These are phyloP conservation scores for Cryptococcus jaspeensis DNA, from an alignment of 1,284 basidiomycete genomes.

Conservation along the genomic window DNA sequence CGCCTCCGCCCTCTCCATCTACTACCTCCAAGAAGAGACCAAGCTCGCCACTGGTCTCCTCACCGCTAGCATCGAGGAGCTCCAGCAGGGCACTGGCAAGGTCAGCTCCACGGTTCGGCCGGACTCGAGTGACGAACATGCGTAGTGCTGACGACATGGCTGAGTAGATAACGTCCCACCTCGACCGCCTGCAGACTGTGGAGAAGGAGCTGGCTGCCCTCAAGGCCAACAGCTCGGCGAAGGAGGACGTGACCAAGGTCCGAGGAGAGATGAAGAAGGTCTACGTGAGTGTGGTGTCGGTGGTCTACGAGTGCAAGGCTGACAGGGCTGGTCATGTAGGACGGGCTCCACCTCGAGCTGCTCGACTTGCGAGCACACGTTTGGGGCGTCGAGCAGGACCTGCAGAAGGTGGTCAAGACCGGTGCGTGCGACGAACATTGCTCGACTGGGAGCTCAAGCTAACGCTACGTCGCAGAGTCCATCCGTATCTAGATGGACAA, in stretches of 20 bases:
- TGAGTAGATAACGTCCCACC: conserved; percentile 61
- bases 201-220: conserved; percentile 83
- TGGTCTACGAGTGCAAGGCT: neutral
- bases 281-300: conserved; percentile 53
- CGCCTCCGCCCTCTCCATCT: conserved; percentile 72
- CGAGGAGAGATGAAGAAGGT: conserved; percentile 81
- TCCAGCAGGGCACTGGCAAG: conserved; percentile 79
- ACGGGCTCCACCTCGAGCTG: conserved; percentile 51
- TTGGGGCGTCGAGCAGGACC: conserved; percentile 53
- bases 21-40: conserved; percentile 85
- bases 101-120: conserved; percentile 48
- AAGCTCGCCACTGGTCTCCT: conserved; percentile 77
- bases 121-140: neutral
- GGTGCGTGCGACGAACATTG: conserved; percentile 31
- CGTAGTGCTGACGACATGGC: too few species aligned
- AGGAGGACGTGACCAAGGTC: conserved; percentile 73
- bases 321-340: conserved; percentile 27
- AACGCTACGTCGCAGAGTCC: conserved; percentile 4
- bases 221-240: conserved; percentile 63
- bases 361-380: conserved; percentile 51
- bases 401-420: conserved; percentile 46
- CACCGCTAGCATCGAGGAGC: conserved; percentile 80
- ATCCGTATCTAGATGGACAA: conserved; percentile 11
- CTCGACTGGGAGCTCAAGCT: neutral
- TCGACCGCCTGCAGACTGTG: conserved; percentile 77